phyloP scores from a whole-genome alignment of 1,139 yeast genomes.

The Zygoascus hellenicus region DNA sequence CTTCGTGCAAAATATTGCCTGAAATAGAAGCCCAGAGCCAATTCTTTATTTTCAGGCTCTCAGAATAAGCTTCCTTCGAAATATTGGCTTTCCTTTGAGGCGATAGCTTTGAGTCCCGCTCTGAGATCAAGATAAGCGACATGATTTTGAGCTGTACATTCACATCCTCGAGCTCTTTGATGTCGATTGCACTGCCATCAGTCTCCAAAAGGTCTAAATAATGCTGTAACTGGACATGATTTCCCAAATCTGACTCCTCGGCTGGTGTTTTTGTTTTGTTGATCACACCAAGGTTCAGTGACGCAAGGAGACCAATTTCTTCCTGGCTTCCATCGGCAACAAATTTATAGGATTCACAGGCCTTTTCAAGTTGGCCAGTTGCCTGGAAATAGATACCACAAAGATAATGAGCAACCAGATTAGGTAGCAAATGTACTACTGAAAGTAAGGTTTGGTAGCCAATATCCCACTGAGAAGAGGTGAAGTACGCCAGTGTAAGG shows the following conservation, averaged over 20 bases:
- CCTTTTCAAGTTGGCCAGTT: conserved; percentile 7
- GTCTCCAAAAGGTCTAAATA: neutral
- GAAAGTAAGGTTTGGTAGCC: conserved; percentile 8
- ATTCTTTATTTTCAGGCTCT: conserved; percentile 6
- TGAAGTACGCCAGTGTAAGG: conserved; percentile 8
- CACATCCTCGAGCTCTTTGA: neutral
- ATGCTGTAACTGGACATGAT: neutral
- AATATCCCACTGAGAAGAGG: conserved; percentile 8
- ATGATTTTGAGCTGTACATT: conserved; percentile 3
- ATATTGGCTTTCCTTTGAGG: neutral
- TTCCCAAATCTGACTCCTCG: neutral
- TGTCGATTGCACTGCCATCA: neutral
- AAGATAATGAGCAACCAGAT: conserved; percentile 7
- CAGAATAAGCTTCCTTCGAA: conserved; percentile 8
- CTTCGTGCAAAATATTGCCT: conserved; percentile 5
- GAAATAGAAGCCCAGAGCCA: conserved; percentile 12
- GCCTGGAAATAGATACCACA: conserved; percentile 12
- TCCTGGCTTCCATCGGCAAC: neutral
- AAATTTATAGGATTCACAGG: conserved; percentile 1
- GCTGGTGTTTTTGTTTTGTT: neutral
- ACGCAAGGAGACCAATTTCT: conserved; percentile 9
- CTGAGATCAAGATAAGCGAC: neutral
- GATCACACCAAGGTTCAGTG: conserved; percentile 1
- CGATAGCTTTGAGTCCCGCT: neutral
- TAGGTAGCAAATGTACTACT: conserved; percentile 3